Evolutionary conservation across 2,329 filamentous ascomycete species (phyloP).

Genomic region (Pseudogymnoascus sp.): DNA sequence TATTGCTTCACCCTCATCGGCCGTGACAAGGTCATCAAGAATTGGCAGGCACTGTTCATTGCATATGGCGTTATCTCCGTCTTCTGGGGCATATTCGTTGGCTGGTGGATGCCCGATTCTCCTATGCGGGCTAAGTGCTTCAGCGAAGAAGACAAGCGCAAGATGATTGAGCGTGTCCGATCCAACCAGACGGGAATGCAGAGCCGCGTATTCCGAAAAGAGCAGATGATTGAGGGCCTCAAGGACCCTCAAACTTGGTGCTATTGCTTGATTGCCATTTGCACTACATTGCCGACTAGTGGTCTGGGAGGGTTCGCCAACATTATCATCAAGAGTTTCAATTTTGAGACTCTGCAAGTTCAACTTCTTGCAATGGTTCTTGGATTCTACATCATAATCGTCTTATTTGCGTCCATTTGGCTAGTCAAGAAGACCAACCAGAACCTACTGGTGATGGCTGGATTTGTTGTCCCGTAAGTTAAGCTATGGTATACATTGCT

Average conservation of each 20-base stretch:
- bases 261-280: constrained; percentile 57
- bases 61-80: constrained; percentile 39
- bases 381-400: constrained; percentile 64
- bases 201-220: constrained; percentile 41
- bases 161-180: constrained; percentile 44
- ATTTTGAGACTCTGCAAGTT: constrained; percentile 58
- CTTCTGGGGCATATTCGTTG: constrained; percentile 36
- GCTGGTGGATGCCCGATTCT: constrained; percentile 41
- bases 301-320: constrained; percentile 67
- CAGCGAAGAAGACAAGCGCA: constrained; percentile 35
- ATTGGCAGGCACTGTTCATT: constrained; percentile 53
- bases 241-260: constrained; percentile 59
- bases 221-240: constrained; percentile 44
- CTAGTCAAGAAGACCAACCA: constrained; percentile 61
- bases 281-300: constrained; percentile 64
- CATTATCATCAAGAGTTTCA: constrained; percentile 64
- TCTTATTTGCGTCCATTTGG: constrained; percentile 59
- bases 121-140: constrained; percentile 40
- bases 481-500: not conserved
- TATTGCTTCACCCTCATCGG: constrained; percentile 50
- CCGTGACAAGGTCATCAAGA: constrained; percentile 35
- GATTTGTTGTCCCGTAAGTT: constrained; percentile 57
- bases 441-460: constrained; percentile 58
- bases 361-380: constrained; percentile 70
- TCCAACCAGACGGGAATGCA: constrained; percentile 51